Evolutionary conservation across 2,329 filamentous ascomycete genomes (phyloP), one percentile per base, ranked within the genome.

Genomic region (Diaporthe batatas): DNA sequence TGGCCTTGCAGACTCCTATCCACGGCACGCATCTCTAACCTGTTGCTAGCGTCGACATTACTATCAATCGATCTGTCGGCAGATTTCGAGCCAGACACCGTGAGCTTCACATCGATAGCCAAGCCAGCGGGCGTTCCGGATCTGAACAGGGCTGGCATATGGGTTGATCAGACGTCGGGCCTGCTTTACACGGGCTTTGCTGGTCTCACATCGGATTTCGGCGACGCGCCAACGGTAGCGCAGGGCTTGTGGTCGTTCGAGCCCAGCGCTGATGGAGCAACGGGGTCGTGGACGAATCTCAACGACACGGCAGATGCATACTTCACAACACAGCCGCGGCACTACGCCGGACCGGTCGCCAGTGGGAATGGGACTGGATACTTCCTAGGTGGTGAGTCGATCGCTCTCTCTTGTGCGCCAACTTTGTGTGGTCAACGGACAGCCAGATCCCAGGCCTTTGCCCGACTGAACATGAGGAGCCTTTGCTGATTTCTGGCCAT

Each of bases 311-410:
- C 71, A 0, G 44, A 58, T 16, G 49, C 58, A 1, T 70, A 54
- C 49, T 70, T 73, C 32, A 64, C 42, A 2, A 32, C 54, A 8
- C 47, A 57, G 14, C 68, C 65, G 1, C 42, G 71, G 29, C 49
- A 58, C 5, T 58, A 32, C 14, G n/a, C 57, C 3, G 71, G 65
- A 42, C 55, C 71, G 2, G 67, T 73, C 18, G 57, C 71, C 8
- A 73, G 65, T 44, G 71, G 71, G 25, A 73, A 73, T 14, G 71
- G 71, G 18, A 53, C 65, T 42, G 71, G 71, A 3, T 73, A n/a
- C 16, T 70, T 70, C 32, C 57, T 73, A 12, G 71, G 71, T 53
- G 71, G 71, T 25, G 47, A 64, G 34, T 44, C 7, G 44, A 49
- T 11, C 14, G 10, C 18, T 16, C 42, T 18, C 39, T 42, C 14